phyloP scores from a whole-genome alignment of 768 basidiomycete species.

The Lyophyllum shimeji region DNA sequence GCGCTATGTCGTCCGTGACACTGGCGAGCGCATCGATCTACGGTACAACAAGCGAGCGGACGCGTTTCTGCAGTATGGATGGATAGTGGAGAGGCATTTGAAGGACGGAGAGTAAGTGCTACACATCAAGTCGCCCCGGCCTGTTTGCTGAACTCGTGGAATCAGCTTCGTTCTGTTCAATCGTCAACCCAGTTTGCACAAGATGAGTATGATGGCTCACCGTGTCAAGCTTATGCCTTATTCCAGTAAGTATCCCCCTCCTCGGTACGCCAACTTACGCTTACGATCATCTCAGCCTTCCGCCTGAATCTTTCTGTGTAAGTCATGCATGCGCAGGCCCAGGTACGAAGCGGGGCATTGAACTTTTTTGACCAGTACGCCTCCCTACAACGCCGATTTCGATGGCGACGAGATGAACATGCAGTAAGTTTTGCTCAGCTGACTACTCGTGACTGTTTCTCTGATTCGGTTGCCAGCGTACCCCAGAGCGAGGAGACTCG shows the following conservation, averaged over 20 bases:
- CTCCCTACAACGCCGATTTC: slow-evolving; percentile 99
- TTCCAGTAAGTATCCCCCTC: slow-evolving; percentile 67
- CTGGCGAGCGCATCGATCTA: slow-evolving; percentile 94
- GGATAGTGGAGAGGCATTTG: slow-evolving; percentile 97
- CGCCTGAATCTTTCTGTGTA: slow-evolving; percentile 97
- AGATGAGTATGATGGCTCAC: slow-evolving; percentile 99
- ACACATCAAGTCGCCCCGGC: background rate
- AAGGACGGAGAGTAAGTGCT: slow-evolving; percentile 94
- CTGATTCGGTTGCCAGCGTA: slow-evolving; percentile 52
- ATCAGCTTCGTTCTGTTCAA: slow-evolving; percentile 90
- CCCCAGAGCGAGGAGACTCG: slow-evolving; percentile 98
- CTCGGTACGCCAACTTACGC: background rate
- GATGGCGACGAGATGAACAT: slow-evolving; percentile 99
- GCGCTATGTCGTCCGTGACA: slow-evolving; percentile 94
- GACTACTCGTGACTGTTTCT: background rate
- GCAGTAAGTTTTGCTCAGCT: slow-evolving; percentile 71
- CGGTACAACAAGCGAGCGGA: slow-evolving; percentile 96
- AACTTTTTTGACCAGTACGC: slow-evolving; percentile 58
- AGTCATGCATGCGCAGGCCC: slow-evolving; percentile 32
- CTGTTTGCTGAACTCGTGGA: background rate
- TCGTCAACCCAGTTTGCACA: slow-evolving; percentile 96
- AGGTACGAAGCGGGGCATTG: slow-evolving; percentile 23
- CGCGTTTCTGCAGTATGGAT: slow-evolving; percentile 94
- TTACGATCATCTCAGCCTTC: slow-evolving; percentile 63
- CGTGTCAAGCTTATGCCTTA: slow-evolving; percentile 96